A percentile compares a stretch with the other conserved stretches of the same genome.
Conservation (phyloP, 2,329 filamentous ascomycete genomes). For the Colletotrichum australisinense region DNA sequence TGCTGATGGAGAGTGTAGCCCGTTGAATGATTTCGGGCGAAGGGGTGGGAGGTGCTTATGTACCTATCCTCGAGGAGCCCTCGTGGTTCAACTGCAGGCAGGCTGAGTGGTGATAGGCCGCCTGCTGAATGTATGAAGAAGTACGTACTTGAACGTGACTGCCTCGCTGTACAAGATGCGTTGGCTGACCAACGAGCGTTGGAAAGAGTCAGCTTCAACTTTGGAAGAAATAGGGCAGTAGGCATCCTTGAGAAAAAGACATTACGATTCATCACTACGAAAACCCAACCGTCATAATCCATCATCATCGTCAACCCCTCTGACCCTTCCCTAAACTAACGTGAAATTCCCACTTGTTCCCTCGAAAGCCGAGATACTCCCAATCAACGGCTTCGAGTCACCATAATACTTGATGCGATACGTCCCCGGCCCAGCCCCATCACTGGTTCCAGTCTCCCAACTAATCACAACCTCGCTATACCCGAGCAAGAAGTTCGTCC, state of each 20-base stretch:
- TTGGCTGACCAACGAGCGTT: neutral
- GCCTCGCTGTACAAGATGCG: neutral
- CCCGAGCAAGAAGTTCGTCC: conserved; percentile 75
- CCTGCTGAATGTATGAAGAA: neutral
- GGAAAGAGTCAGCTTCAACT: neutral
- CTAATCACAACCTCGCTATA: conserved; percentile 82
- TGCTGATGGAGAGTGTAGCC: neutral
- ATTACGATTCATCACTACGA: neutral
- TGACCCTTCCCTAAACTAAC: conserved; percentile 38
- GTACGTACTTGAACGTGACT: neutral
- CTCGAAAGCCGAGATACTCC: conserved; percentile 75
- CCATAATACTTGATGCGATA: conserved; percentile 89
- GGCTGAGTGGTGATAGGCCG: neutral
- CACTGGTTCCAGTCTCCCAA: conserved; percentile 75
- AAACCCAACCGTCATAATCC: neutral
- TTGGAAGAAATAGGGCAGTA: no score
- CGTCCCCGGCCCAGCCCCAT: conserved; percentile 65
- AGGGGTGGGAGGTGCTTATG: neutral
- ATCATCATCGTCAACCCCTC: neutral
- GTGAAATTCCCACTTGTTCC: conserved; percentile 71
- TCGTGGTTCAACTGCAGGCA: neutral
- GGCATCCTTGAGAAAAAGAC: neutral
- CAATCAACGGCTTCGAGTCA: conserved; percentile 76
- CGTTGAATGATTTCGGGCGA: neutral
- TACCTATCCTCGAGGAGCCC: neutral